Evolutionary conservation across 148 eudicot species (phyloP).

Genomic region (Nepenthes mirabilis): DNA sequence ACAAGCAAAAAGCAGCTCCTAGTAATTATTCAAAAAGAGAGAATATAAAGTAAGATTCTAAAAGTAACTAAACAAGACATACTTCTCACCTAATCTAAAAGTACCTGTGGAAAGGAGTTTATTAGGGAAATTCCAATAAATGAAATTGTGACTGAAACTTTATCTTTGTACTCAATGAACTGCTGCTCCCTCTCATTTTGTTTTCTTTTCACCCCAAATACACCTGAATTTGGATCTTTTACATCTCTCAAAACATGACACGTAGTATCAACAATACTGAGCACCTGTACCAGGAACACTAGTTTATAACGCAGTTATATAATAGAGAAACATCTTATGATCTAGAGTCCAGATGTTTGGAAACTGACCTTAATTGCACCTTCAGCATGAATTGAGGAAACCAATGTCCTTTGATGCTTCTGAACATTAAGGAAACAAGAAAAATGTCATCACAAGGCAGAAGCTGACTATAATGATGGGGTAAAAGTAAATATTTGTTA

Average conservation of each 20-base stretch:
- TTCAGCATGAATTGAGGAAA: constrained; percentile 82
- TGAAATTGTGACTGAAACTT: constrained; percentile 47
- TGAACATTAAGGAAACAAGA: constrained; percentile 15
- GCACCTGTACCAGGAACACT: constrained; percentile 42
- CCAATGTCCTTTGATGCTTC: constrained; percentile 74
- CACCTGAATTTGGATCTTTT: constrained; percentile 28
- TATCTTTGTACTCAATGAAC: constrained; percentile 45
- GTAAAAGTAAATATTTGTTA: not conserved
- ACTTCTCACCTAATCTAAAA: constrained; percentile 3
- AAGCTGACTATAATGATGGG: no score
- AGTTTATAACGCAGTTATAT: not conserved
- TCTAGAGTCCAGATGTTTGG: constrained; percentile 3
- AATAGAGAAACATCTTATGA: not conserved
- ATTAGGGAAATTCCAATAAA: constrained; percentile 83
- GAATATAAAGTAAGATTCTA: not conserved
- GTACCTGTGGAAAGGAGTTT: constrained; percentile 75
- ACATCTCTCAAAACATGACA: constrained; percentile 54
- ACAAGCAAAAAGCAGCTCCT: constrained; percentile 87
- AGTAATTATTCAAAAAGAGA: constrained; percentile 3
- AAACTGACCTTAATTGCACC: constrained; percentile 74
- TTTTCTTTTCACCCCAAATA: constrained; percentile 28
- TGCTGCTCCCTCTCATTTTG: constrained; percentile 22
- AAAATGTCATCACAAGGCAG: not conserved
- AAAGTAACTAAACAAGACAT: constrained; percentile 1
- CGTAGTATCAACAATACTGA: constrained; percentile 74